Conservation (phyloP, 2,329 filamentous ascomycete species). For the Calonectria hongkongensis region DNA sequence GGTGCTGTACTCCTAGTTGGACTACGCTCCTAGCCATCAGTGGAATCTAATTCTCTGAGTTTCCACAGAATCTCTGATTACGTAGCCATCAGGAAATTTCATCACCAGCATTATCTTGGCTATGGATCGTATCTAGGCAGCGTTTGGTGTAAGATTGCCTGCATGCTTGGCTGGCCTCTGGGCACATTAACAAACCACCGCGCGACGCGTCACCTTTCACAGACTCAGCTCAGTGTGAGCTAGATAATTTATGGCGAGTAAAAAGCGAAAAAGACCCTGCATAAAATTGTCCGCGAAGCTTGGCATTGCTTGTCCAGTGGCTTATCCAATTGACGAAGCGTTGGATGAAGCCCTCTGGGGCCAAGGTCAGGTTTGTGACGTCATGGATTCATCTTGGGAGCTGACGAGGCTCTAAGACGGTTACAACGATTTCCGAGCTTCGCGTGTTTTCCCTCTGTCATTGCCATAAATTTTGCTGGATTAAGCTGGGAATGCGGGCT, state of each 20-base stretch:
- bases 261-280: slow-evolving; percentile 13
- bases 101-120: background rate
- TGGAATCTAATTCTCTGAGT: background rate
- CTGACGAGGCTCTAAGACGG: slow-evolving; percentile 8
- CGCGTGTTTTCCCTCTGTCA: background rate
- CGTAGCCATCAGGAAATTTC: background rate
- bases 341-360: slow-evolving; percentile 34
- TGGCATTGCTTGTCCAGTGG: slow-evolving; percentile 15
- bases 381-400: slow-evolving; percentile 34
- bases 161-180: background rate
- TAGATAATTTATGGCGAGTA: background rate
- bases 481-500: background rate
- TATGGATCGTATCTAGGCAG: background rate
- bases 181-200: background rate
- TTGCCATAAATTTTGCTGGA: background rate
- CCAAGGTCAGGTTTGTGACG: slow-evolving; percentile 33
- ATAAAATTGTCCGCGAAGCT: slow-evolving; percentile 1
- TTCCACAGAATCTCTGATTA: background rate
- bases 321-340: slow-evolving; percentile 28
- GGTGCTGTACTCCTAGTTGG: background rate
- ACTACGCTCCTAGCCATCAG: background rate
- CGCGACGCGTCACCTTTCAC: background rate
- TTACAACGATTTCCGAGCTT: slow-evolving; percentile 6
- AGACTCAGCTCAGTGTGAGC: background rate
- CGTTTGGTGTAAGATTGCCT: background rate